Evolutionary conservation across 2,329 filamentous ascomycete genomes (phyloP), one percentile per base, ranked within the genome.

Genomic region (Passalora sequoiae): DNA sequence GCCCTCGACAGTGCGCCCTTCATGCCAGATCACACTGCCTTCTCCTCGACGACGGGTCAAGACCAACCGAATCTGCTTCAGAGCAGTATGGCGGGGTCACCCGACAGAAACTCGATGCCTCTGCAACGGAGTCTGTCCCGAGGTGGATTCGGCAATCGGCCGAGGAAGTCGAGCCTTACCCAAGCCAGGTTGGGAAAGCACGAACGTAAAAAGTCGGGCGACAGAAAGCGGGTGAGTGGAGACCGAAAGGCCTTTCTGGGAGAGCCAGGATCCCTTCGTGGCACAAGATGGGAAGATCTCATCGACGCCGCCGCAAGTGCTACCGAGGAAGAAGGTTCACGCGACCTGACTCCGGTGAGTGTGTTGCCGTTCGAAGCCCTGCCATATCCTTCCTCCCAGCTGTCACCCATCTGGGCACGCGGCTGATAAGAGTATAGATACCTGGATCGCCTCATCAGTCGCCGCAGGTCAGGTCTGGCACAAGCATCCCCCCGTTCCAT

Each of bases 251-350:
- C 88, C 43, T 78, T 86, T 54, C 94, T 88, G 12, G 86, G 86
- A 30, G 91, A 96, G 66, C 89, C 89, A 17, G 78, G 83, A 44
- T 81, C 79, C 15, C 71, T 77, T 37, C 80, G 86, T 67, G 89
- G 87, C 53, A 94, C 92, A 69, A 78, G 91, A 59, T 97, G 91
- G 92, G 88, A 95, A 66, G 91, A 97, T 66, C 75, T 97, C 48
- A 94, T 97, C 53, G 89, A 96, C 66, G 91, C 91, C 40, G 91
- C 86, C 42, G 89, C 91, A 22, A 95, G 88, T 49, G 89, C 89
- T 20, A 94, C 88, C 3, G 89, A 94, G 69, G 91, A 92, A 61
- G 88, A 94, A 64, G 60, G 56, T n/a, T 89, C 89, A 54, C 71
- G 77, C 61, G 89, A 95, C 66, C 79, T 91, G 63, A 94, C 87